Evolutionary conservation across 768 basidiomycete species (phyloP).

Genomic region (Hericium rajendrae): DNA sequence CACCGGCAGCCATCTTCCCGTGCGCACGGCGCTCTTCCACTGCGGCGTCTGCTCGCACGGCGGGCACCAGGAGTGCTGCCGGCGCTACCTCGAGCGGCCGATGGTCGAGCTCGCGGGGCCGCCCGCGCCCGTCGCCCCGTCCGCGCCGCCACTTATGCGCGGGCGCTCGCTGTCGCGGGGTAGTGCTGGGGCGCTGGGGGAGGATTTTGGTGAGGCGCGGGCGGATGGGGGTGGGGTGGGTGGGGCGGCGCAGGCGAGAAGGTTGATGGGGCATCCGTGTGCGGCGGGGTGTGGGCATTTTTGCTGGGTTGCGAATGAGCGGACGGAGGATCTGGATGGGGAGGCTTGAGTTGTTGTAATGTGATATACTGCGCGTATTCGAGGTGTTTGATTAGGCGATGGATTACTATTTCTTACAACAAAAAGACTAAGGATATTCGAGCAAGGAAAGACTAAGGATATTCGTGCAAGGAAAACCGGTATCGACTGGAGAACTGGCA

Average conservation of each 20-base stretch:
- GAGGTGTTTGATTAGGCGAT: neutral
- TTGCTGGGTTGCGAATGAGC: conserved; percentile 51
- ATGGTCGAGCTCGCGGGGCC: conserved; percentile 36
- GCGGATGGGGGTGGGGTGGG: conserved; percentile 10
- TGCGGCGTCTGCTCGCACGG: conserved; percentile 75
- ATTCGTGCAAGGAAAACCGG: neutral
- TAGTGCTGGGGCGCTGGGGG: conserved; percentile 11
- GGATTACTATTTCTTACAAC: neutral
- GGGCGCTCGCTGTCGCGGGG: conserved; percentile 14
- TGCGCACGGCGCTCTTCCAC: conserved; percentile 58
- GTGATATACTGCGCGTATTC: neutral
- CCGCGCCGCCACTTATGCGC: conserved; percentile 7
- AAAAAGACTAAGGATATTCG: neutral
- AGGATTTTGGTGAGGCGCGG: neutral
- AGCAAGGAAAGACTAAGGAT: neutral
- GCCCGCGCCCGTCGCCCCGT: conserved; percentile 13
- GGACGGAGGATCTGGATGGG: conserved; percentile 2
- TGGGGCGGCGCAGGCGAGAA: neutral
- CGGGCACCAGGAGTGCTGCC: conserved; percentile 73
- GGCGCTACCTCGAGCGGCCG: conserved; percentile 48
- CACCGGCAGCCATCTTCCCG: conserved; percentile 58
- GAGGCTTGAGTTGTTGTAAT: neutral
- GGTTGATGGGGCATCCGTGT: conserved; percentile 50
- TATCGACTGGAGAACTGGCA: neutral
- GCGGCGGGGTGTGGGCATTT: conserved; percentile 78